Evolutionary conservation across 805 yeast species (phyloP).

Genomic region (Starmerella floris): DNA sequence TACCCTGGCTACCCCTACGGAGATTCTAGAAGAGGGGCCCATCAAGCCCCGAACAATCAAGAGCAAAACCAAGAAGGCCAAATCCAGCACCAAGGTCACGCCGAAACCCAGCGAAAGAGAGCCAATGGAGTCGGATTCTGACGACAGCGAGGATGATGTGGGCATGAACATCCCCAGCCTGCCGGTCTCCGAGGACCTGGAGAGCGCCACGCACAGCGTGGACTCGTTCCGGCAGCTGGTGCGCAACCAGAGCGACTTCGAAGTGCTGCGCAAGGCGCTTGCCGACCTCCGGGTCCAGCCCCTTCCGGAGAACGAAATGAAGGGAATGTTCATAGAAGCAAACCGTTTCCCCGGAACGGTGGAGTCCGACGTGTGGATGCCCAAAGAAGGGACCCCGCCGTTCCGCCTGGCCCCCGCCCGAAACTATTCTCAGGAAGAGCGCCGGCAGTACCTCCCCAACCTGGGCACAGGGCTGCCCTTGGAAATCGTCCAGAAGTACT

Average conservation of each 20-base stretch:
- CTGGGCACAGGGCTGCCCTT: slow-evolving; percentile 4
- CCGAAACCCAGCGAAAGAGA: no score
- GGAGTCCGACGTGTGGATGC: slow-evolving; percentile 4
- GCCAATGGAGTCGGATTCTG: no score
- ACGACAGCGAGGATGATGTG: no score
- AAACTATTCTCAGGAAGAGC: slow-evolving; percentile 4
- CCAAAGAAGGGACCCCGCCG: neutral
- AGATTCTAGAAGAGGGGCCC: neutral
- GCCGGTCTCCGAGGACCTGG: neutral
- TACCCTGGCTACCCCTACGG: neutral
- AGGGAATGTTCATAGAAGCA: neutral
- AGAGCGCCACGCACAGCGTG: neutral
- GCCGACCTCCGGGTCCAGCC: neutral
- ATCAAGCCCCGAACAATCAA: no score
- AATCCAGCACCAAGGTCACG: no score
- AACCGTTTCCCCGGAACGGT: neutral
- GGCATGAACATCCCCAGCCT: neutral
- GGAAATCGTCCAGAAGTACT: slow-evolving; percentile 13
- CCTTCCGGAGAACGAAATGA: neutral
- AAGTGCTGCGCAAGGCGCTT: neutral
- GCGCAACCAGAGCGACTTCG: slow-evolving; percentile 1
- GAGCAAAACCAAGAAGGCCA: no score
- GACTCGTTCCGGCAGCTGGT: neutral
- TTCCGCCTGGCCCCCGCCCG: slow-evolving; percentile 6
- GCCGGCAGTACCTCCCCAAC: slow-evolving; percentile 6